phyloP scores from a whole-genome alignment of 257 asterid genomes.

The Hygrophila difformis region DNA sequence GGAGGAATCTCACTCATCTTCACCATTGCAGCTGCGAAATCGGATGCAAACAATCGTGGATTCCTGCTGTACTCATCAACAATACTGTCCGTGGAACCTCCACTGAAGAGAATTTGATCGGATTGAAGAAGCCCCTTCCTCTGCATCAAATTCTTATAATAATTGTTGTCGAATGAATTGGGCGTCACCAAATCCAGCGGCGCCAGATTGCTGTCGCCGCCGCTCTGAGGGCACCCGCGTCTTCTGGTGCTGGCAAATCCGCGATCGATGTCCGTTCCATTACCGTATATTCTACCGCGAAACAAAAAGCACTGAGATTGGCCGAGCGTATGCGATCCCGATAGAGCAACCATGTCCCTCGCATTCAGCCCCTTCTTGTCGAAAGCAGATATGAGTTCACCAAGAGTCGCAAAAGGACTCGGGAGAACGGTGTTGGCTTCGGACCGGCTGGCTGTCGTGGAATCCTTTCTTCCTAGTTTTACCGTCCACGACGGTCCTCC shows the following conservation, averaged over 20 bases:
- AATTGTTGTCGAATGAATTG: constrained; percentile 34
- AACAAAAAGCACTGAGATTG: constrained; percentile 33
- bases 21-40: constrained; percentile 30
- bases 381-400: constrained; percentile 20
- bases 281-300: constrained; percentile 29
- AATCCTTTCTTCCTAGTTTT: constrained; percentile 38
- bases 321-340: constrained; percentile 32
- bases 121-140: constrained; percentile 36
- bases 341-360: constrained; percentile 38
- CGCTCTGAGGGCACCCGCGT: constrained; percentile 26
- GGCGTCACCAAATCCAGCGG: constrained; percentile 45
- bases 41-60: constrained; percentile 16
- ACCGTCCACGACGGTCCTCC: constrained; percentile 43
- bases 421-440: constrained; percentile 34
- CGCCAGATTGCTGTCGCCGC: constrained; percentile 27
- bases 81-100: constrained; percentile 10
- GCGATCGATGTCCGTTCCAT: constrained; percentile 31
- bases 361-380: constrained; percentile 19
- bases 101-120: constrained; percentile 28
- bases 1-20: constrained; percentile 33
- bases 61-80: constrained; percentile 16
- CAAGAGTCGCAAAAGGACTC: constrained; percentile 12
- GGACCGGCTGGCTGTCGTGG: constrained; percentile 29
- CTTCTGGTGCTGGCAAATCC: constrained; percentile 27
- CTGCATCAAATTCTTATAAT: constrained; percentile 22